Evolutionary conservation across 306 rosid genomes (phyloP), one percentile per base, ranked within the genome.

Genomic region (Trifolium repens): DNA sequence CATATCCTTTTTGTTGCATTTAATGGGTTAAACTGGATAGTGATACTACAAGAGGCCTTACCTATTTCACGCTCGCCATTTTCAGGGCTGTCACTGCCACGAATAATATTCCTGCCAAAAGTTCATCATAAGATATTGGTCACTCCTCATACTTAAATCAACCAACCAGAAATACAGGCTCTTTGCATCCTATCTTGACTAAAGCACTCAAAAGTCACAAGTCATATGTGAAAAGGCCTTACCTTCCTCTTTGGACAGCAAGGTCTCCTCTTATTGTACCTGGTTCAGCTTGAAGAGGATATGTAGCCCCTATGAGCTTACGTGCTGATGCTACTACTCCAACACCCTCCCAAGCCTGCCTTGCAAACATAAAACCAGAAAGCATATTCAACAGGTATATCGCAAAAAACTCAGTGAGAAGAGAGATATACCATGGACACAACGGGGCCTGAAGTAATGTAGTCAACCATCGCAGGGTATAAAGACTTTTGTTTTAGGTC

Each of bases 311-410:
- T 44, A 96, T 92, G 43, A 96, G 90, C 87, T 96, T 96, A 0
- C 99, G 98, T 8, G 98, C 93, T 8, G 99, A 93, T 52, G 97
- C 89, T 67, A 96, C 97, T 35, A 90, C 90, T 5, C 97, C 99
- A 79, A 92, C 87, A n/a, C 98, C 99, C 84, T 96, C 98, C 98
- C 99, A 96, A 66, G 96, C 99, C 99, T 96, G 96, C 99, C 99
- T 96, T 49, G 71, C 72, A 55, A 83, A 40, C 30, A 84, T 59
- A 79, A 59, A 67, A 71, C 34, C 44, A 67, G 32, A 30, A 37
- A 76, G 46, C 15, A 73, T 44, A 67, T 77, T 73, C 85, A 66
- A 30, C 63, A 24, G 43, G 40, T 71, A 67, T 58, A 49, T n/a
- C 32, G 50, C 22, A 49, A 74, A 67, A 80, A 67, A 22, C 67